Evolutionary conservation across 2,329 filamentous ascomycete species (phyloP).

Genomic region (Ustulina deusta): DNA sequence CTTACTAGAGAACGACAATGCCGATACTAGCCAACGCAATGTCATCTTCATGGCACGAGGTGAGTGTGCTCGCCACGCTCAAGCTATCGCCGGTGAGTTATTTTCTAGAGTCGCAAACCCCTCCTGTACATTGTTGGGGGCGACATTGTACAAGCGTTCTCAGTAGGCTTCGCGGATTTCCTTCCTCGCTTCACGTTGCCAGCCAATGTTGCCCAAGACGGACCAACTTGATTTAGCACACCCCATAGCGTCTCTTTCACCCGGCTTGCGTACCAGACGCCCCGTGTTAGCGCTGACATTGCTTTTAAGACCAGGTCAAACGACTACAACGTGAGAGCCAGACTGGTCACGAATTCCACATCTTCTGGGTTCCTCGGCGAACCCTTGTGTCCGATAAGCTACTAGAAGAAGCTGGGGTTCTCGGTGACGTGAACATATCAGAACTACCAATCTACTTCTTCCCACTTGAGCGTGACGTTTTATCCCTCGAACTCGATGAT

Average conservation of each 20-base stretch:
- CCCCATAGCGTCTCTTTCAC: conserved; percentile 56
- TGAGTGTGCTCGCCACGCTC: conserved; percentile 86
- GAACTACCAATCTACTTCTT: conserved; percentile 93
- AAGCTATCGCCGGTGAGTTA: conserved; percentile 85
- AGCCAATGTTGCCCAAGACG: conserved; percentile 67
- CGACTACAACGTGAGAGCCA: conserved; percentile 88
- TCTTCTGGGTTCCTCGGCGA: conserved; percentile 94
- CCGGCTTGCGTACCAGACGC: conserved; percentile 55
- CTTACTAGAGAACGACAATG: conserved; percentile 94
- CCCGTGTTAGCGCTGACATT: conserved; percentile 70
- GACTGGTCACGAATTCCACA: conserved; percentile 93
- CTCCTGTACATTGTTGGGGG: neutral
- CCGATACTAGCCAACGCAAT: conserved; percentile 94
- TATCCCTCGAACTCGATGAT: conserved; percentile 90
- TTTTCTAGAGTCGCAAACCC: neutral
- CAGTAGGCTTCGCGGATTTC: conserved; percentile 38
- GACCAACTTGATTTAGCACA: conserved; percentile 36
- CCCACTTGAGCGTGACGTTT: conserved; percentile 87
- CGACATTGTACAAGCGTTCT: conserved; percentile 27
- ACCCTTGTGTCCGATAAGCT: conserved; percentile 92
- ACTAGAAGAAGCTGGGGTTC: conserved; percentile 90
- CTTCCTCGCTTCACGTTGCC: conserved; percentile 62
- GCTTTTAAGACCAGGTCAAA: conserved; percentile 83
- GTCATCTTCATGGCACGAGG: conserved; percentile 93
- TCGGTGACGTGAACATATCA: conserved; percentile 89